Conservation (phyloP, 1,139 yeast species). For the Suhomyces terraborum region DNA sequence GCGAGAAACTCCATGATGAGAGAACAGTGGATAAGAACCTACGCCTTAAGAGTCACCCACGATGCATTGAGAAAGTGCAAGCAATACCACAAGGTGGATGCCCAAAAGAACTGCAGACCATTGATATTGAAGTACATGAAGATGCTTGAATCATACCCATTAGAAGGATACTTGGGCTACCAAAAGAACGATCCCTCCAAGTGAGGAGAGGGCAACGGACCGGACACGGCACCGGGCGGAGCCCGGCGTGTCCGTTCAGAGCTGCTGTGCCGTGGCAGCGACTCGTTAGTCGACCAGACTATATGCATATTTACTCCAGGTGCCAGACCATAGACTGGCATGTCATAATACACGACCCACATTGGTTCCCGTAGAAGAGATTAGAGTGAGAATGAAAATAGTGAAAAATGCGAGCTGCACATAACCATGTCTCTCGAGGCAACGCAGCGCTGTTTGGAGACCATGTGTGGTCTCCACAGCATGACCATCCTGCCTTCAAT, state of each 20-base stretch:
- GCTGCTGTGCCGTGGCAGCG: constrained; percentile 4
- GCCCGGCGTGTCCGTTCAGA: constrained; percentile 4
- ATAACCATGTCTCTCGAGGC: no score
- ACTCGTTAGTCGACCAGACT: constrained; percentile 9
- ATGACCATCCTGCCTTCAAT: no score
- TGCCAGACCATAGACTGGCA: constrained; percentile 11
- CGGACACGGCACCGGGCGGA: constrained; percentile 6
- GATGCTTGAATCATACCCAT: constrained; percentile 67
- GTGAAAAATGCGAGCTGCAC: no score
- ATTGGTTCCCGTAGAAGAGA: background rate
- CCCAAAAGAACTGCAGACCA: constrained; percentile 64
- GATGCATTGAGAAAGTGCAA: constrained; percentile 77
- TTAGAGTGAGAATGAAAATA: background rate
- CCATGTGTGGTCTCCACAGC: no score
- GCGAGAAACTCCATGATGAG: constrained; percentile 79
- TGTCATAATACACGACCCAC: constrained; percentile 9
- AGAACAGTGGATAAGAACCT: constrained; percentile 78
- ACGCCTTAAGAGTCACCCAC: constrained; percentile 68
- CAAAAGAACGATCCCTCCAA: constrained; percentile 85
- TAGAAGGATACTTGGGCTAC: constrained; percentile 76
- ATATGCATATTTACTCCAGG: constrained; percentile 10
- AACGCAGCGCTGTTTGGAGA: no score
- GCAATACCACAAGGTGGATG: constrained; percentile 74
- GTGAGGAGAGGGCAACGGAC: constrained; percentile 29
- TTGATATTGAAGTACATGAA: constrained; percentile 75